Conservation (phyloP, 179 eudicot species). For the Gypsophila paniculata region DNA sequence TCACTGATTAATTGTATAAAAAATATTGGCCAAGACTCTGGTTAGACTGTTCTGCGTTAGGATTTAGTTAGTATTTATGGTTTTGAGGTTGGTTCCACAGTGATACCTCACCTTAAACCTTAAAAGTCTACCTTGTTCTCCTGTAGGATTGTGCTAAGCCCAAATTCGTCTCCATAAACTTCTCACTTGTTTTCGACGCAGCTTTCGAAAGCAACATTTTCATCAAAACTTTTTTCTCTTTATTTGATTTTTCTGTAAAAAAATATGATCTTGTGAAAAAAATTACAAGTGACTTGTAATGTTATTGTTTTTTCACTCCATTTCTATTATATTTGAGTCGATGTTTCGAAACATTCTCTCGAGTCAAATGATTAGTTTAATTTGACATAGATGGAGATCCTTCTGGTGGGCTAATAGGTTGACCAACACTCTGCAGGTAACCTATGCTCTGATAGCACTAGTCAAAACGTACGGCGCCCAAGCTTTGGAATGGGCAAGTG, state of each 20-base stretch:
- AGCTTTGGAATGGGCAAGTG: slow-evolving; percentile 85
- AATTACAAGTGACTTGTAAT: no score
- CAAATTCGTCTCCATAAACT: not conserved
- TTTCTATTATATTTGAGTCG: no score
- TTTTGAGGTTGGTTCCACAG: not conserved
- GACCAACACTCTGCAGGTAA: slow-evolving; percentile 43
- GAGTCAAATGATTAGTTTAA: not conserved
- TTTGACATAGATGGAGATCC: not conserved
- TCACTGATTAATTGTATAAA: not conserved
- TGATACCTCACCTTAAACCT: not conserved
- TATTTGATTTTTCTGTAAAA: no score
- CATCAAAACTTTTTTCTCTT: not conserved
- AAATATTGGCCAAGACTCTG: not conserved
- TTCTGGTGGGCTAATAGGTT: slow-evolving; percentile 4
- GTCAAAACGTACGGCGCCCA: slow-evolving; percentile 59
- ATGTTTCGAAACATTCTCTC: no score
- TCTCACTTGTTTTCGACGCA: not conserved
- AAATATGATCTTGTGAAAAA: no score
- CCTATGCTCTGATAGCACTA: slow-evolving; percentile 66
- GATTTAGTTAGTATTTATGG: not conserved
- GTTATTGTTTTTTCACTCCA: no score
- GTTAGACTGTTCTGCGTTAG: slow-evolving; percentile 11
- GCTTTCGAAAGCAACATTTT: not conserved
- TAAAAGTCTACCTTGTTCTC: not conserved
- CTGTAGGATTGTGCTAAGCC: slow-evolving; percentile 2